Evolutionary conservation across 306 rosid species (phyloP).

Genomic region (Hippophae gyantsensis): DNA sequence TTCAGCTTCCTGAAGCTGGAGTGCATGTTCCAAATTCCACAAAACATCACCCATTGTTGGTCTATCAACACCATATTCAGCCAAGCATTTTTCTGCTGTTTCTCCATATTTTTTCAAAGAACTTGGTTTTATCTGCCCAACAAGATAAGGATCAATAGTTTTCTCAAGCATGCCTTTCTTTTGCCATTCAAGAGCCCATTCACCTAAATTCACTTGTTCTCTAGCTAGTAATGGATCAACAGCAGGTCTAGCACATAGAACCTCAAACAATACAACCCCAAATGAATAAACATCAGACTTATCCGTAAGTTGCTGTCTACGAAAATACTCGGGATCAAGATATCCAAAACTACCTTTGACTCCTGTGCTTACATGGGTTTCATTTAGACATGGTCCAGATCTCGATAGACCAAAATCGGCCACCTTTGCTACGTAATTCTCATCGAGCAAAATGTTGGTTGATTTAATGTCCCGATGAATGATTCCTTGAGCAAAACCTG

Average conservation of each 20-base stretch:
- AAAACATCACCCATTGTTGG: slow-evolving; percentile 96
- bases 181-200: slow-evolving; percentile 93
- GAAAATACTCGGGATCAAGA: slow-evolving; percentile 91
- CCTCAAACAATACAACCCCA: slow-evolving; percentile 91
- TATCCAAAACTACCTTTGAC: slow-evolving; percentile 98
- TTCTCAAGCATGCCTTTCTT: slow-evolving; percentile 66
- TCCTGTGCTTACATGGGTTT: slow-evolving; percentile 91
- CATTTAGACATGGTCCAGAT: slow-evolving; percentile 78
- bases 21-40: slow-evolving; percentile 89
- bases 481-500: slow-evolving; percentile 92
- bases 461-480: slow-evolving; percentile 98
- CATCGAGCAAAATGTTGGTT: slow-evolving; percentile 82
- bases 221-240: slow-evolving; percentile 77
- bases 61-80: slow-evolving; percentile 87
- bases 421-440: slow-evolving; percentile 79
- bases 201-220: slow-evolving; percentile 85
- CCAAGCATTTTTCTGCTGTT: slow-evolving; percentile 93
- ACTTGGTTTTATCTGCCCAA: slow-evolving; percentile 49
- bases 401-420: slow-evolving; percentile 97
- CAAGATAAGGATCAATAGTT: slow-evolving; percentile 57
- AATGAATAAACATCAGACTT: slow-evolving; percentile 94
- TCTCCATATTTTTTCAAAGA: slow-evolving; percentile 78
- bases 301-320: slow-evolving; percentile 94
- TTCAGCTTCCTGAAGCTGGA: slow-evolving; percentile 78
- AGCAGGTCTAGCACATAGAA: slow-evolving; percentile 88